Evolutionary conservation across 2,329 filamentous ascomycete species (phyloP).

Genomic region (Colletotrichum sidae): DNA sequence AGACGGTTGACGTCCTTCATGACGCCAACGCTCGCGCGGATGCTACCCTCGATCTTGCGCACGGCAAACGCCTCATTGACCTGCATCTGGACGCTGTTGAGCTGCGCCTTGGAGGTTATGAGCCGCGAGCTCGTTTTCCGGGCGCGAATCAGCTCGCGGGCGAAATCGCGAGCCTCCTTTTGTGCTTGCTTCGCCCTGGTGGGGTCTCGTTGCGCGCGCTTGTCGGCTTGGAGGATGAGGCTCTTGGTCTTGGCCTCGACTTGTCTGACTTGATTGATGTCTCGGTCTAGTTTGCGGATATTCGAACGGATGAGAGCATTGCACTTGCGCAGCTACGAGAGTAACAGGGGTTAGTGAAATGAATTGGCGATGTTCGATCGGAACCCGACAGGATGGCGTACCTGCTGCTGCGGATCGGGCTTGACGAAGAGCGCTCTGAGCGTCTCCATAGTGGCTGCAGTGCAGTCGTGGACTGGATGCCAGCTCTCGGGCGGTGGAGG

Average conservation of each 20-base stretch:
- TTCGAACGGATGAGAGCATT: slow-evolving; percentile 90
- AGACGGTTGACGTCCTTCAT: slow-evolving; percentile 97
- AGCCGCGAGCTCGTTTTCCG: slow-evolving; percentile 81
- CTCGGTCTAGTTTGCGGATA: slow-evolving; percentile 93
- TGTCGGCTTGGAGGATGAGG: slow-evolving; percentile 85
- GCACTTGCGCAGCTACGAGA: slow-evolving; percentile 87
- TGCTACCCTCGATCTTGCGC: slow-evolving; percentile 93
- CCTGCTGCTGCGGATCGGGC: slow-evolving; percentile 93
- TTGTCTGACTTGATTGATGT: slow-evolving; percentile 82
- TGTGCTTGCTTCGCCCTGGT: slow-evolving; percentile 82
- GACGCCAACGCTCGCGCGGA: slow-evolving; percentile 86
- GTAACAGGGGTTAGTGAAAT: slow-evolving; percentile 11
- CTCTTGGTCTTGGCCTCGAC: slow-evolving; percentile 87
- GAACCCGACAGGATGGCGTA: slow-evolving; percentile 53
- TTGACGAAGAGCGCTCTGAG: slow-evolving; percentile 89
- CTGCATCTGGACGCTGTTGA: slow-evolving; percentile 95
- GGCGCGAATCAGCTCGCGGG: slow-evolving; percentile 85
- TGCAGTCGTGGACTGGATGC: slow-evolving; percentile 12
- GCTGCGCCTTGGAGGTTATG: slow-evolving; percentile 88
- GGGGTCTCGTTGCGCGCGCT: slow-evolving; percentile 83
- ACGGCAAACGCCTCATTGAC: slow-evolving; percentile 96
- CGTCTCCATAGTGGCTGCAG: slow-evolving; percentile 77
- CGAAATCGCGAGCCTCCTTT: slow-evolving; percentile 87
- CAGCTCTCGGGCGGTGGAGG: slow-evolving; percentile 9
- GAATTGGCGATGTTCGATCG: neutral